Conservation (phyloP, 1,284 basidiomycete genomes). For the Austroboletus novae-zelandiae region DNA sequence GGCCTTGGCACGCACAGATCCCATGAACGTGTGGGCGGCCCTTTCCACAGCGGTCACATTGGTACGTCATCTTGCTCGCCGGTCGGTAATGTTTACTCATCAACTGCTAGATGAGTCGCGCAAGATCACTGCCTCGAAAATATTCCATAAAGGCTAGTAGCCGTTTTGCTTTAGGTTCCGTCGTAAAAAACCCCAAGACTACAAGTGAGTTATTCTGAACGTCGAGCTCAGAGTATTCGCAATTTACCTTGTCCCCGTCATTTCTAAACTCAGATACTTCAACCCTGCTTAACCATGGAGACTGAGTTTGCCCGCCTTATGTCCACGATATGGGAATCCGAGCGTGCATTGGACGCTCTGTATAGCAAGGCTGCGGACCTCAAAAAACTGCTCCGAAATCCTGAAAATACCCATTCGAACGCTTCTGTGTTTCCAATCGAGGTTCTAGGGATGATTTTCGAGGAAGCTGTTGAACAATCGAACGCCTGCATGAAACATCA, state of each 20-base stretch:
- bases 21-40: too few relatives aligned
- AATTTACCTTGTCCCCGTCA: background rate
- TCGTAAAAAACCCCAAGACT: background rate
- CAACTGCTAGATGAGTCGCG: background rate
- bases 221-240: background rate
- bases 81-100: background rate
- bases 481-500: constrained; percentile 1
- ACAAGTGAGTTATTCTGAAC: constrained; percentile 14
- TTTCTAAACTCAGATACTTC: constrained; percentile 2
- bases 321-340: constrained; percentile 24
- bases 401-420: background rate
- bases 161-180: background rate
- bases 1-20: too few relatives aligned
- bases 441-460: constrained; percentile 26
- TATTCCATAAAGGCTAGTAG: constrained; percentile 15
- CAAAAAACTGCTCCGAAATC: constrained; percentile 7
- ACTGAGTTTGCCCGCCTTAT: constrained; percentile 14
- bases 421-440: constrained; percentile 24
- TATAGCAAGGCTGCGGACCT: constrained; percentile 15
- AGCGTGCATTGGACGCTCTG: constrained; percentile 20
- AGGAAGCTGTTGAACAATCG: constrained; percentile 14
- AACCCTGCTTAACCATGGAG: constrained; percentile 7
- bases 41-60: too few relatives aligned
- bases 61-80: background rate
- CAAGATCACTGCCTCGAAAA: constrained; percentile 10